These are phyloP conservation scores for Rhodosporidiobolus odoratus DNA, from an alignment of 768 basidiomycete species.

Conservation along the genomic window DNA sequence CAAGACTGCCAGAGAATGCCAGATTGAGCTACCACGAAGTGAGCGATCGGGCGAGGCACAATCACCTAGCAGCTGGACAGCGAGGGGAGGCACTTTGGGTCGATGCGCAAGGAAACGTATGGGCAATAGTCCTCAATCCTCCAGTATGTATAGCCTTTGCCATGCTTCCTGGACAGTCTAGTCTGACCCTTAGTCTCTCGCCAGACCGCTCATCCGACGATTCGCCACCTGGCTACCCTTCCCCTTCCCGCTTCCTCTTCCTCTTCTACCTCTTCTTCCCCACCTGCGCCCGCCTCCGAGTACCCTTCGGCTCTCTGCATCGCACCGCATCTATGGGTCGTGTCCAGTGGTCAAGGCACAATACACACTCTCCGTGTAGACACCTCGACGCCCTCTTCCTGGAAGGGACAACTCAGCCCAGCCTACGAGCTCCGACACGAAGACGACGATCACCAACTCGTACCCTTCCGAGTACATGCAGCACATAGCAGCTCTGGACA, in stretches of 20 bases:
- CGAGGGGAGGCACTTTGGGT: slow-evolving; percentile 28
- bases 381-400: background rate
- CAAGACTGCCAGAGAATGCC: slow-evolving; percentile 3
- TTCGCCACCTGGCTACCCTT: slow-evolving; percentile 23
- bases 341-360: slow-evolving; percentile 21
- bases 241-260: background rate
- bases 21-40: slow-evolving; percentile 34
- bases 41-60: slow-evolving; percentile 30
- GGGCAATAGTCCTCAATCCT: slow-evolving; percentile 16
- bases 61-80: slow-evolving; percentile 27
- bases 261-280: background rate
- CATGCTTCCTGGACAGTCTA: background rate
- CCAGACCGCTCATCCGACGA: slow-evolving; percentile 1
- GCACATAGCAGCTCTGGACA: background rate
- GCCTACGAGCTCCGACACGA: background rate
- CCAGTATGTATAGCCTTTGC: background rate
- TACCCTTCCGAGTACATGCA: slow-evolving; percentile 21
- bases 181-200: background rate
- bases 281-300: slow-evolving; percentile 8
- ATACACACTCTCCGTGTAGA: slow-evolving; percentile 25
- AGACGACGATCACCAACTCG: background rate
- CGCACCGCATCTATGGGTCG: slow-evolving; percentile 2
- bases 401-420: background rate
- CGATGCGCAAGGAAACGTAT: slow-evolving; percentile 22
- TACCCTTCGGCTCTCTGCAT: slow-evolving; percentile 29